Evolutionary conservation across 164 flowering plant genomes (phyloP).

Genomic region (Magnolia sinica): DNA sequence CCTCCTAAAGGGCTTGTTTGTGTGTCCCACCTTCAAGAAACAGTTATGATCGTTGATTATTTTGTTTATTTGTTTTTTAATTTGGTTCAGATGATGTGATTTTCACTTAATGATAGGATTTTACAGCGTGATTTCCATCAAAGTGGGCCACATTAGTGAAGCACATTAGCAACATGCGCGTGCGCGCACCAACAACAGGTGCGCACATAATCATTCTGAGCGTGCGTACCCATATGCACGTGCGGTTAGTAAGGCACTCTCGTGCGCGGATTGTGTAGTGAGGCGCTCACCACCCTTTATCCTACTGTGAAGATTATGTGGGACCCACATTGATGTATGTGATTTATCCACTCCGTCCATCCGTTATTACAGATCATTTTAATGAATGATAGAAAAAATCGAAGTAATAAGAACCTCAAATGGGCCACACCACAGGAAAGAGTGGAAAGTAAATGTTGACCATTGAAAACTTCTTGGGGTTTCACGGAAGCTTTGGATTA

Average conservation of each 20-base stretch:
- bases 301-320: too few species aligned
- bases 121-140: neutral
- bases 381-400: rapidly evolving
- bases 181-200: neutral
- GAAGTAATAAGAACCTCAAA: too few species aligned
- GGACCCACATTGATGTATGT: too few species aligned
- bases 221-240: neutral
- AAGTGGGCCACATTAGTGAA: neutral
- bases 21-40: neutral
- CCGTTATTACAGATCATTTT: too few species aligned
- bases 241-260: neutral
- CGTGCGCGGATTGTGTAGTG: neutral
- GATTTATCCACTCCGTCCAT: too few species aligned
- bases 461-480: too few species aligned
- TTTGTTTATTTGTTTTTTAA: too few species aligned
- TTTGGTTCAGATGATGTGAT: neutral
- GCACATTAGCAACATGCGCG: neutral
- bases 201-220: neutral
- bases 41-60: neutral
- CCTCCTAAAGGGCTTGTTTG: neutral
- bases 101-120: neutral
- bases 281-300: too few species aligned
- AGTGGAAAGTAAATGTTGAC: too few species aligned
- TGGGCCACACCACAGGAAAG: too few species aligned
- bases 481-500: too few species aligned